Conservation (phyloP, 169 alveolate genomes). For the Amoebophrya sp. region DNA sequence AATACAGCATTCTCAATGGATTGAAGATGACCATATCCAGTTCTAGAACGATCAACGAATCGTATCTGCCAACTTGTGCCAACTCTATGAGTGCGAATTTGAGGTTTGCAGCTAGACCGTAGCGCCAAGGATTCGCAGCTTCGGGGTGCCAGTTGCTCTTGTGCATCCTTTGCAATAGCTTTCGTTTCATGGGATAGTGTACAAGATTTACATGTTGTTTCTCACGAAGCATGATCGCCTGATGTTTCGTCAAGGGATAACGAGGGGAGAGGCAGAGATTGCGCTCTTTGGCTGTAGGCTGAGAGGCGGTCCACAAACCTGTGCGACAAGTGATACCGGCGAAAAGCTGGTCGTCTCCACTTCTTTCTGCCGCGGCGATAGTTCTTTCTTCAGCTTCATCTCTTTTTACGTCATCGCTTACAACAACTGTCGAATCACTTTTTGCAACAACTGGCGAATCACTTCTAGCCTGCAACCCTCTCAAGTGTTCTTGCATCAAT, state of each 20-base stretch:
- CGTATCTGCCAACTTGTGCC: not conserved
- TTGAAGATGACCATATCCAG: not conserved
- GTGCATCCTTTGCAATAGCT: not conserved
- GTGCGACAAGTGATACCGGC: too few species aligned
- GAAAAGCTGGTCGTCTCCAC: too few species aligned
- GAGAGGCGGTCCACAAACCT: too few species aligned
- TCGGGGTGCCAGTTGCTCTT: not conserved
- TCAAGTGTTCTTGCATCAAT: too few species aligned
- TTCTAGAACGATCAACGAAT: not conserved
- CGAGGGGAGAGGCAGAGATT: not conserved
- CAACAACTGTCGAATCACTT: too few species aligned
- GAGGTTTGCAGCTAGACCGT: not conserved
- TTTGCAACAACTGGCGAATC: too few species aligned
- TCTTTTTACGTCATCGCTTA: too few species aligned
- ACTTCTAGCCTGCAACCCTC: too few species aligned
- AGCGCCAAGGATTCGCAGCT: not conserved
- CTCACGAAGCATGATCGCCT: not conserved
- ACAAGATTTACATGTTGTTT: not conserved
- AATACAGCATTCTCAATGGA: not conserved
- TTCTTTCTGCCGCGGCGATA: too few species aligned
- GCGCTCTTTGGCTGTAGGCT: not conserved
- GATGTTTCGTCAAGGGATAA: not conserved
- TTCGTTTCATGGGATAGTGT: not conserved
- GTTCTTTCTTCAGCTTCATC: too few species aligned
- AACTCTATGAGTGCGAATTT: not conserved